phyloP scores from a whole-genome alignment of 1,139 yeast species.

The Pichia sp. region DNA sequence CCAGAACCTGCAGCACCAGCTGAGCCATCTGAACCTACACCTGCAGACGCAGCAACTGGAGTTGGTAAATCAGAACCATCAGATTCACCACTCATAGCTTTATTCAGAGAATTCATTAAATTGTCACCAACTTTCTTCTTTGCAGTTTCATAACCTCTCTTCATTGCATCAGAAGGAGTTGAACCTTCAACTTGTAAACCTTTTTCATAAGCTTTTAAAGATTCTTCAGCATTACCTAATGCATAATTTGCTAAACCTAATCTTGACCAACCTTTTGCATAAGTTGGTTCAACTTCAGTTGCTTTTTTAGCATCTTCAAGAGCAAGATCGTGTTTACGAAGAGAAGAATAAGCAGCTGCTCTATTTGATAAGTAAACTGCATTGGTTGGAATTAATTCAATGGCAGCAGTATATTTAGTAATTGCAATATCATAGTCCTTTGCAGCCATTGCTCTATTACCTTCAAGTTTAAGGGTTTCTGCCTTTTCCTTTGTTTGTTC shows the following conservation, averaged over 20 bases:
- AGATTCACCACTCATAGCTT: conserved; percentile 10
- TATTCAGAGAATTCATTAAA: conserved; percentile 39
- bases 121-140: conserved; percentile 78
- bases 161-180: conserved; percentile 81
- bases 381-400: conserved; percentile 60
- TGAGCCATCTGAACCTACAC: conserved; percentile 20
- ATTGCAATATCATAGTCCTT: conserved; percentile 68
- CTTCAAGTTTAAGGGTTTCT: conserved; percentile 78
- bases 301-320: conserved; percentile 80
- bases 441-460: conserved; percentile 86
- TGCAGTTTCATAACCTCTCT: conserved; percentile 89
- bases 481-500: conserved; percentile 63
- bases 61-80: conserved; percentile 27
- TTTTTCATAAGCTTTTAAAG: conserved; percentile 83
- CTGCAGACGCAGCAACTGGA: conserved; percentile 28
- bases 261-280: conserved; percentile 92
- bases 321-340: conserved; percentile 69
- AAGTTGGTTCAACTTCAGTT: conserved; percentile 66
- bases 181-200: conserved; percentile 89
- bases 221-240: conserved; percentile 79
- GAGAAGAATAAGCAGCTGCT: conserved; percentile 92
- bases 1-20: conserved; percentile 37
- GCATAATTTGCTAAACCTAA: conserved; percentile 92
- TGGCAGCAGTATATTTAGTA: conserved; percentile 75
- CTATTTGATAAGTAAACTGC: conserved; percentile 88